A percentile compares a stretch with the other conserved stretches of the same genome.
Conservation (phyloP, 2,329 filamentous ascomycete genomes). For the Fusarium sp. region DNA sequence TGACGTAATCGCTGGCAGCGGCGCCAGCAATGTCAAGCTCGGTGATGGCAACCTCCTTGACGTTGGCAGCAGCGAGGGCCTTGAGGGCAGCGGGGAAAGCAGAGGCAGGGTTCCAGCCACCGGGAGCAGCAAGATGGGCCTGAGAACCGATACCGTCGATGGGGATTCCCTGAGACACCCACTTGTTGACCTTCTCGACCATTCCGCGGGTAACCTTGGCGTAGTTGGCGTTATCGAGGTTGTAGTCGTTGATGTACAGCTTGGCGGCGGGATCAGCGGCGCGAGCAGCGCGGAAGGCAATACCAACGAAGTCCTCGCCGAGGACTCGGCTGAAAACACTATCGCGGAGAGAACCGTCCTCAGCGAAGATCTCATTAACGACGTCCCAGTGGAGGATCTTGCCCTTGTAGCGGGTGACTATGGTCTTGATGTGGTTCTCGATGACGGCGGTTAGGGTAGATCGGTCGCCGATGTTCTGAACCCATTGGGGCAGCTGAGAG, state of each 20-base stretch:
- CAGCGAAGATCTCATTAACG: constrained; percentile 74
- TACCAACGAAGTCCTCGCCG: constrained; percentile 76
- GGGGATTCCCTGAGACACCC: constrained; percentile 68
- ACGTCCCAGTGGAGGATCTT: constrained; percentile 70
- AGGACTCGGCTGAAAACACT: constrained; percentile 77
- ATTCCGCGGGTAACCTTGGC: constrained; percentile 71
- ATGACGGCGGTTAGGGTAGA: constrained; percentile 67
- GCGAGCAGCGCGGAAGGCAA: constrained; percentile 77
- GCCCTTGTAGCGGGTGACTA: constrained; percentile 72
- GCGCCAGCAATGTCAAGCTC: constrained; percentile 76
- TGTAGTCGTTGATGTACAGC: constrained; percentile 83
- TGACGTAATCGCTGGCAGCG: constrained; percentile 68
- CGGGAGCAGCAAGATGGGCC: constrained; percentile 60
- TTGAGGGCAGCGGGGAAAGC: constrained; percentile 63
- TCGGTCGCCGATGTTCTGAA: constrained; percentile 67
- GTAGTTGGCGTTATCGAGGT: constrained; percentile 71
- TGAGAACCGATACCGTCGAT: constrained; percentile 69
- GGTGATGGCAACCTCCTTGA: constrained; percentile 73
- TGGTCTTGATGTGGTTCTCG: constrained; percentile 69
- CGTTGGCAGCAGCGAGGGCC: constrained; percentile 62
- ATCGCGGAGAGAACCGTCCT: constrained; percentile 70
- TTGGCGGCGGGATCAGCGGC: constrained; percentile 75
- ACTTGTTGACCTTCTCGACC: constrained; percentile 71
- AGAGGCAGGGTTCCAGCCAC: constrained; percentile 64
- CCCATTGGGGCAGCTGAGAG: constrained; percentile 71